Conservation (phyloP, 1,284 basidiomycete genomes). For the Ganoderma multipileum region DNA sequence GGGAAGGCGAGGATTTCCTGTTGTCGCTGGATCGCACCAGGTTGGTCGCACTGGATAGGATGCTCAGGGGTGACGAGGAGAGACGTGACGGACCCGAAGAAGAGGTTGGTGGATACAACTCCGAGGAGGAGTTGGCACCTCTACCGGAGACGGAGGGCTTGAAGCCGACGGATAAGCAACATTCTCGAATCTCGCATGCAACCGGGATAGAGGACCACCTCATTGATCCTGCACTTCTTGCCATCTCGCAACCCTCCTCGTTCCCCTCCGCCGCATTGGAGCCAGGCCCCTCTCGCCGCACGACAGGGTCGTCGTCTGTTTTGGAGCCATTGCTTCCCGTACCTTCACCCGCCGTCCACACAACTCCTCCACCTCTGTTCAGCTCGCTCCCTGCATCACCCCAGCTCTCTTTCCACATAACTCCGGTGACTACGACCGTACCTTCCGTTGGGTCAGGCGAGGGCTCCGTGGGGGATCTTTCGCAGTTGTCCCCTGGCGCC, state of each 20-base stretch:
- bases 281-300: not conserved
- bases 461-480: constrained; percentile 14
- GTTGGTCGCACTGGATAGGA: constrained; percentile 53
- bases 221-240: constrained; percentile 40
- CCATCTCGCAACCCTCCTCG: constrained; percentile 23
- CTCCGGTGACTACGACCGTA: not conserved
- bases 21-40: constrained; percentile 43
- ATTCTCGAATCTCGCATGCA: not conserved
- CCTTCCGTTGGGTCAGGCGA: constrained; percentile 3
- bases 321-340: not conserved
- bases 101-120: not conserved
- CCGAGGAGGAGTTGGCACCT: not conserved
- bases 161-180: not conserved
- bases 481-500: constrained; percentile 49
- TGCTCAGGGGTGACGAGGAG: constrained; percentile 50
- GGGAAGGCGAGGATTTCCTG: constrained; percentile 48
- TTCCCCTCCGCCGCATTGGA: not conserved
- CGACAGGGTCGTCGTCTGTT: not conserved
- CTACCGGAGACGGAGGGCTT: not conserved
- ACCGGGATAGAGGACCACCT: constrained; percentile 29
- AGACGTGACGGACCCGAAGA: not conserved
- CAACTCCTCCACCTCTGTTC: constrained; percentile 9
- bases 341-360: not conserved
- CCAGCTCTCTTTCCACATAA: not conserved
- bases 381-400: not conserved